phyloP scores from a whole-genome alignment of 106 monocot species.

The Dactylorhiza incarnata region DNA sequence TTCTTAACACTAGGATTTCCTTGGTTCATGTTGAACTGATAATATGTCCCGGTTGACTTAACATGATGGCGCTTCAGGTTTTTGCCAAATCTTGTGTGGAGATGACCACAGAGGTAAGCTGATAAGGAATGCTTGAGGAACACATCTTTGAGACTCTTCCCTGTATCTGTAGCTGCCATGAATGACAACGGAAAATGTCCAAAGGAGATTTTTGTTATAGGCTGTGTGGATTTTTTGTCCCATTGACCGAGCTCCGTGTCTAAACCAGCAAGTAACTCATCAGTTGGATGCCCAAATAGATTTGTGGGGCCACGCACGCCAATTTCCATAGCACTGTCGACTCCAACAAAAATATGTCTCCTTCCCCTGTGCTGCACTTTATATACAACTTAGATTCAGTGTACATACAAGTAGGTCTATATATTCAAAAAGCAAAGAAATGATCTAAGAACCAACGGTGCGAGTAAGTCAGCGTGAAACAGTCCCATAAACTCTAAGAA shows the following conservation, averaged over 20 bases:
- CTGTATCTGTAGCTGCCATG: conserved; percentile 55
- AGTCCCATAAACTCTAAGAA: too few relatives aligned
- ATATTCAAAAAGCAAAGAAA: neutral
- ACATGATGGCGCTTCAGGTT: conserved; percentile 81
- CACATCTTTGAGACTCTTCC: conserved; percentile 61
- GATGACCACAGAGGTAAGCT: conserved; percentile 92
- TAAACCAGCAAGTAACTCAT: conserved; percentile 55
- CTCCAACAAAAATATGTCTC: conserved; percentile 87
- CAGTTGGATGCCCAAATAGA: conserved; percentile 89
- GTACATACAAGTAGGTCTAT: neutral
- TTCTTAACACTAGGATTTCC: conserved; percentile 5
- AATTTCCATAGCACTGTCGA: conserved; percentile 69
- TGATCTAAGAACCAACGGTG: neutral
- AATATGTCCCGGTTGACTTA: conserved; percentile 32
- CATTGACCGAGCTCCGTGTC: conserved; percentile 67
- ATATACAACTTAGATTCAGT: neutral
- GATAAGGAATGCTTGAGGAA: conserved; percentile 85
- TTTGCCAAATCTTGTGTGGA: conserved; percentile 81
- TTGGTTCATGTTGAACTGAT: conserved; percentile 66
- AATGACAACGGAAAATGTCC: conserved; percentile 95
- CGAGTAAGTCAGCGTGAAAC: too few relatives aligned
- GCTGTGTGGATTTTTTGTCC: conserved; percentile 30
- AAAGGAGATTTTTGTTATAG: conserved; percentile 71
- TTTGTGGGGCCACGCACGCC: conserved; percentile 91
- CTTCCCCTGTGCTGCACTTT: conserved; percentile 49